Evolutionary conservation across 2,329 filamentous ascomycete species (phyloP).

Genomic region (Capronia americana): DNA sequence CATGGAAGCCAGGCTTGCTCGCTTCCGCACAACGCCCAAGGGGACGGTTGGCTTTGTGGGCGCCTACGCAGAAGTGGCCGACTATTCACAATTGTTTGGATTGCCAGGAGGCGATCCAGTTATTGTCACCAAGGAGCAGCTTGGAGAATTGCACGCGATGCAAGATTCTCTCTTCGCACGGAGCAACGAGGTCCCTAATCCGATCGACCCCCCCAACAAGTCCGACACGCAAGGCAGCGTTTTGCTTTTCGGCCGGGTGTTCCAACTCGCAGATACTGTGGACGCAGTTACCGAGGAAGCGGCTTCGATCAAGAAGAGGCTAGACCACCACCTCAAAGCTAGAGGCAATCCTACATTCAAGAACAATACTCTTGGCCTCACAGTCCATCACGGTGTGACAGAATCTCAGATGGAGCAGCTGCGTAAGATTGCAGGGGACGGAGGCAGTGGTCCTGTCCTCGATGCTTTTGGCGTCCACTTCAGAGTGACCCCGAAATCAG

Average conservation of each 20-base stretch:
- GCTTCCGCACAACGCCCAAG: not conserved
- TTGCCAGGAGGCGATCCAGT: slow-evolving; percentile 4
- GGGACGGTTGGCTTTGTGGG: slow-evolving; percentile 10
- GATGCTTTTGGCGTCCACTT: slow-evolving; percentile 16
- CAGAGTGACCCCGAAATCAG: slow-evolving; percentile 3
- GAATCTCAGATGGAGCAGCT: slow-evolving; percentile 14
- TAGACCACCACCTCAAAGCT: slow-evolving; percentile 14
- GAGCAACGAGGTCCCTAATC: slow-evolving; percentile 3
- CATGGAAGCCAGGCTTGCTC: slow-evolving; percentile 5
- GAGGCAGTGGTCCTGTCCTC: not conserved
- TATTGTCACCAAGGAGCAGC: slow-evolving; percentile 8
- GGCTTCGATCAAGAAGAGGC: slow-evolving; percentile 4
- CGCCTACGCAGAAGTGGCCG: slow-evolving; percentile 12
- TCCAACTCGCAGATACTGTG: not conserved
- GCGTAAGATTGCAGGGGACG: slow-evolving; percentile 11
- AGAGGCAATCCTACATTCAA: slow-evolving; percentile 1
- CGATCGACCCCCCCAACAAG: not conserved
- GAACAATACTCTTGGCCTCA: slow-evolving; percentile 10
- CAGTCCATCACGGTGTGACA: slow-evolving; percentile 6
- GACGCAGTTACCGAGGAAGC: not conserved
- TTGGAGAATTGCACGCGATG: slow-evolving; percentile 6
- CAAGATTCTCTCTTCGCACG: slow-evolving; percentile 7
- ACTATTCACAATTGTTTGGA: slow-evolving; percentile 10
- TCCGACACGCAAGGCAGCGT: not conserved
- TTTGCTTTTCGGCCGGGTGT: slow-evolving; percentile 9